These are phyloP conservation scores for Teunomyces aglyptinius DNA, from an alignment of 805 yeast genomes.

Conservation along the genomic window DNA sequence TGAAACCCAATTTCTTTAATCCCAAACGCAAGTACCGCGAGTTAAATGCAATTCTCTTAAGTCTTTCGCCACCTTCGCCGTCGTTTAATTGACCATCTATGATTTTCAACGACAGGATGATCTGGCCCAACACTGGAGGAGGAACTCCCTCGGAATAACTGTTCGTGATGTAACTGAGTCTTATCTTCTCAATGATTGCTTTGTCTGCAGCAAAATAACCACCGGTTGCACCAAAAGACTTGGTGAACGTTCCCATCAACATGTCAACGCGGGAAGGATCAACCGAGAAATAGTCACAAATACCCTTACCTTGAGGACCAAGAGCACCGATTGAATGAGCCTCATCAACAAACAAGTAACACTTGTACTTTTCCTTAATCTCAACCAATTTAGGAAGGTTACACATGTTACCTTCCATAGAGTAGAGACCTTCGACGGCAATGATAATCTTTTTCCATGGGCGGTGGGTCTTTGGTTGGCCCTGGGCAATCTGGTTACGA, in stretches of 20 bases:
- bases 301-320: constrained; percentile 92
- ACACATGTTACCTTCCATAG: constrained; percentile 90
- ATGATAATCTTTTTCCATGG: constrained; percentile 90
- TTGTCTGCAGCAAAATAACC: constrained; percentile 88
- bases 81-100: constrained; percentile 82
- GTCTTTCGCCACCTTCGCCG: constrained; percentile 89
- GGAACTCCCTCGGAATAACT: constrained; percentile 81
- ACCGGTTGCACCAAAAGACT: constrained; percentile 98
- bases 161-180: constrained; percentile 69
- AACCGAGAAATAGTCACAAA: constrained; percentile 88
- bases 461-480: constrained; percentile 92
- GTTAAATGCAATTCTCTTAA: constrained; percentile 92
- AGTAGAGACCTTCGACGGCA: constrained; percentile 88
- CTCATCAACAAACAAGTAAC: constrained; percentile 90
- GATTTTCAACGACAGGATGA: constrained; percentile 72
- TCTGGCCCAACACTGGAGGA: constrained; percentile 91
- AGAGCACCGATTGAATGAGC: constrained; percentile 99
- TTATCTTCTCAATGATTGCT: constrained; percentile 67
- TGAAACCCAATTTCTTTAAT: constrained; percentile 86
- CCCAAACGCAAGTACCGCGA: constrained; percentile 91
- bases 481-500: constrained; percentile 84
- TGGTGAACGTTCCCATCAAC: constrained; percentile 96
- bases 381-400: constrained; percentile 74
- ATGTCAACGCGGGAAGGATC: constrained; percentile 76
- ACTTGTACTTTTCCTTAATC: constrained; percentile 79